Evolutionary conservation across 306 rosid species (phyloP).

Genomic region (Abrus pulchellus): DNA sequence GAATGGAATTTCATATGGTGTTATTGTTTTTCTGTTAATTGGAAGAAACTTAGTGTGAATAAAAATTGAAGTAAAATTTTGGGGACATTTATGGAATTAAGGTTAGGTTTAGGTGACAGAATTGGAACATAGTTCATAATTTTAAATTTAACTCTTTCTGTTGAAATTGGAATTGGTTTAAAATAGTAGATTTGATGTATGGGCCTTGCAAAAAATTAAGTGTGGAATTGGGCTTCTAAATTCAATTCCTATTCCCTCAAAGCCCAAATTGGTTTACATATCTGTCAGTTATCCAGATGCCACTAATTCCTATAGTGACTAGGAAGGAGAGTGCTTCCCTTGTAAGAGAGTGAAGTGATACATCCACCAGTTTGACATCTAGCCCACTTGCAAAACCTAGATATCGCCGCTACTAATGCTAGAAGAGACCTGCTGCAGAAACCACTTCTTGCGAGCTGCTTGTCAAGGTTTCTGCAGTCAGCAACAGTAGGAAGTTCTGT

Average conservation of each 20-base stretch:
- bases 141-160: not conserved
- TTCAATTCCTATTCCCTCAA: not conserved
- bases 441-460: not conserved
- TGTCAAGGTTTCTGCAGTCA: not conserved
- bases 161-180: not conserved
- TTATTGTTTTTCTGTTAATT: slow-evolving; percentile 8
- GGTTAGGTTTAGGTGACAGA: slow-evolving; percentile 6
- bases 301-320: not conserved
- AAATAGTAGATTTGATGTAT: slow-evolving; percentile 6
- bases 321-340: not conserved
- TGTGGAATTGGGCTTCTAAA: not conserved
- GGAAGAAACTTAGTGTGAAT: slow-evolving; percentile 13
- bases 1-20: slow-evolving; percentile 15
- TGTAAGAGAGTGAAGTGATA: not conserved
- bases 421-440: not conserved
- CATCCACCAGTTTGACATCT: not conserved
- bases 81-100: slow-evolving; percentile 8
- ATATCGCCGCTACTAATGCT: not conserved
- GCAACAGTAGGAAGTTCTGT: not conserved
- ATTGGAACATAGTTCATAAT: slow-evolving; percentile 20
- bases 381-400: not conserved
- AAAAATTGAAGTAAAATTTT: slow-evolving; percentile 2
- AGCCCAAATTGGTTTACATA: slow-evolving; percentile 1
- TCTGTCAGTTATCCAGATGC: not conserved
- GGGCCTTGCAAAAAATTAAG: too few relatives aligned